Conservation (phyloP, 805 yeast genomes). For the Metschnikowia borealis region DNA sequence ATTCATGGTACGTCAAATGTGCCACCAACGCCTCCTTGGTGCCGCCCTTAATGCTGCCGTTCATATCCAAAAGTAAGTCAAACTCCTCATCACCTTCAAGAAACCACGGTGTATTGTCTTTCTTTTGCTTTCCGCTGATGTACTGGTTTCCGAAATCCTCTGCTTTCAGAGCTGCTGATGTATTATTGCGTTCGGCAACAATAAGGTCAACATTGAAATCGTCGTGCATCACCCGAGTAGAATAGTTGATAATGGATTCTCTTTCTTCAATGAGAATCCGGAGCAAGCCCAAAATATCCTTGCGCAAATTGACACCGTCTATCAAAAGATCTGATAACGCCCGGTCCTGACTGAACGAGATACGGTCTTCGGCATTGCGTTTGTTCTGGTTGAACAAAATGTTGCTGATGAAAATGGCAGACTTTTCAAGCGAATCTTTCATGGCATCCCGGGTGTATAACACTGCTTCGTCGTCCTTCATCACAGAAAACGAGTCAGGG, state of each 20-base stretch:
- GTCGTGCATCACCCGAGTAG: conserved; percentile 74
- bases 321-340: conserved; percentile 35
- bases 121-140: conserved; percentile 33
- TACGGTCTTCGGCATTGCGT: conserved; percentile 28
- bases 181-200: conserved; percentile 44
- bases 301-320: conserved; percentile 33
- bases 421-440: conserved; percentile 44
- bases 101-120: conserved; percentile 61
- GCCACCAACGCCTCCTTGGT: conserved; percentile 72
- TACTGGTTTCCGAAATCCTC: conserved; percentile 33
- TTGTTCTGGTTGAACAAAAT: conserved; percentile 47
- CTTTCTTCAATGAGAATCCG: conserved; percentile 65
- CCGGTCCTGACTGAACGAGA: conserved; percentile 39
- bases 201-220: conserved; percentile 60
- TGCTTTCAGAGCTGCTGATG: conserved; percentile 32
- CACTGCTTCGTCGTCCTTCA: conserved; percentile 51
- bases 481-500: conserved; percentile 67
- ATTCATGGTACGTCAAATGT: conserved; percentile 72
- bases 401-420: conserved; percentile 45
- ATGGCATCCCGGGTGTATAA: conserved; percentile 38
- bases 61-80: conserved; percentile 54
- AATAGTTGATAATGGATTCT: conserved; percentile 64
- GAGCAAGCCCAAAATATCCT: conserved; percentile 38
- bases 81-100: conserved; percentile 63
- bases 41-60: conserved; percentile 80